Evolutionary conservation across 768 basidiomycete genomes (phyloP), one percentile per base, ranked within the genome.

Genomic region (Phaffia tasmanica): DNA sequence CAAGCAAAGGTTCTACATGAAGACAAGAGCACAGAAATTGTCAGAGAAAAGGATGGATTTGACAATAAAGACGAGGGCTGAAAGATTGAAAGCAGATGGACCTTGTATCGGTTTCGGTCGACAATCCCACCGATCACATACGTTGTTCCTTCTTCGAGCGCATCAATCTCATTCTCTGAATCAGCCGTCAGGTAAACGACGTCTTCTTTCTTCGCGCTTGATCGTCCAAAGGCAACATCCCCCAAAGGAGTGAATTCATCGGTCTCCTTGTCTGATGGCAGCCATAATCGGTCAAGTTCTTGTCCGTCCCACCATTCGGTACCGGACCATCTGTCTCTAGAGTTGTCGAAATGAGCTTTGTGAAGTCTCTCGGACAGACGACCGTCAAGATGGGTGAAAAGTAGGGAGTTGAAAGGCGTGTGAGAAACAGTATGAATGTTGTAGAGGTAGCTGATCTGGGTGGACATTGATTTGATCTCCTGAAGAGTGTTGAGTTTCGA

Each of bases 41-140:
- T 51, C 35, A 35, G 58, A 8, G 27, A 4, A 11, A 21, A 29
- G 56, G 25, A 29, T 55, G 21, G 29, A 35, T n/a, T 58, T 2
- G 27, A 25, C 6, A 50, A 27, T 15, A 6, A 47, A 30, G 25
- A 16, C 1, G 42, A 19, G 19, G 42, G 29, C 21, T 23, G 23
- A 30, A 49, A 29, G 57, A 23, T 15, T n/a, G 58, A 46, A 30
- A 30, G 15, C 25, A 32, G 11, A 67, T 72, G 51, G 65, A 84
- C 94, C 83, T 94, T 97, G 80, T 93, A 89, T 53, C 94, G 87
- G 78, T 99, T 99, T 74, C 87, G 88, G 76, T 99, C 95, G 67
- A 86, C 86, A 71, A 99, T 86, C 6, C 93, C 94, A 56, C 94
- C 94, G 62, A 99, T 92, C 71, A 99, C 84, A 74, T 98, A 98